phyloP scores from a whole-genome alignment of 2,329 filamentous ascomycete genomes.

The Fusarium albosuccineum region DNA sequence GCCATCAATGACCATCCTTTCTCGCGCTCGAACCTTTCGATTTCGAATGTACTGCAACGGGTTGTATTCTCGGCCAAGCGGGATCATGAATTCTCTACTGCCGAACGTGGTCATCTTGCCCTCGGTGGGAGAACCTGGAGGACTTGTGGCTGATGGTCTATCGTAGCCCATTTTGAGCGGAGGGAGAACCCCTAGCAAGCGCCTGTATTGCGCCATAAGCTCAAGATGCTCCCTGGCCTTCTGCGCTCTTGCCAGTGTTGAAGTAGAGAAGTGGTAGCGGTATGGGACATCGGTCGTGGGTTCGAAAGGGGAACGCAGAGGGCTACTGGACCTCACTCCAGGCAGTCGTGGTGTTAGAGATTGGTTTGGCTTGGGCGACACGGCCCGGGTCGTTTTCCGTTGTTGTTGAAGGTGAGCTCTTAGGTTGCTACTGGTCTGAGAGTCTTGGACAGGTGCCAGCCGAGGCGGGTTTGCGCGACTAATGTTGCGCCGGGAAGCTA shows the following conservation, averaged over 20 bases:
- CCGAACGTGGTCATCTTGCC: slow-evolving; percentile 48
- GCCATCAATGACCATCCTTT: slow-evolving; percentile 80
- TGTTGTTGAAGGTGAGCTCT: slow-evolving; percentile 80
- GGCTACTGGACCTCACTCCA: slow-evolving; percentile 56
- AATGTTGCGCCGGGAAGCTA: slow-evolving; percentile 70
- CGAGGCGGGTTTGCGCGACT: slow-evolving; percentile 65
- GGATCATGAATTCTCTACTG: slow-evolving; percentile 50
- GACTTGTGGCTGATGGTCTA: slow-evolving; percentile 56
- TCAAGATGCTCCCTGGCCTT: slow-evolving; percentile 90
- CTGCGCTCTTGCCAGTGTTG: slow-evolving; percentile 84
- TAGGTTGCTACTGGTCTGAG: slow-evolving; percentile 69
- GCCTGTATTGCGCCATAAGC: slow-evolving; percentile 85
- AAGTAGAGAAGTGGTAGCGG: slow-evolving; percentile 78
- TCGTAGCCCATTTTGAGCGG: slow-evolving; percentile 69
- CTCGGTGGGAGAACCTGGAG: slow-evolving; percentile 56
- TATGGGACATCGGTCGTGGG: slow-evolving; percentile 59
- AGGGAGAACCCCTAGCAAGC: slow-evolving; percentile 82
- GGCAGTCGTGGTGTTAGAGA: slow-evolving; percentile 58
- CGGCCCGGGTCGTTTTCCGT: slow-evolving; percentile 70
- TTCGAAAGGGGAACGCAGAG: slow-evolving; percentile 64
- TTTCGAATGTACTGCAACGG: slow-evolving; percentile 94
- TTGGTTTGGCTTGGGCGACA: slow-evolving; percentile 69
- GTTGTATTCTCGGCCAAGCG: slow-evolving; percentile 82
- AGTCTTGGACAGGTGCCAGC: slow-evolving; percentile 66
- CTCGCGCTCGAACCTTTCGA: slow-evolving; percentile 83